Conservation (phyloP, 768 basidiomycete species). For the Leccinum truebloodii region DNA sequence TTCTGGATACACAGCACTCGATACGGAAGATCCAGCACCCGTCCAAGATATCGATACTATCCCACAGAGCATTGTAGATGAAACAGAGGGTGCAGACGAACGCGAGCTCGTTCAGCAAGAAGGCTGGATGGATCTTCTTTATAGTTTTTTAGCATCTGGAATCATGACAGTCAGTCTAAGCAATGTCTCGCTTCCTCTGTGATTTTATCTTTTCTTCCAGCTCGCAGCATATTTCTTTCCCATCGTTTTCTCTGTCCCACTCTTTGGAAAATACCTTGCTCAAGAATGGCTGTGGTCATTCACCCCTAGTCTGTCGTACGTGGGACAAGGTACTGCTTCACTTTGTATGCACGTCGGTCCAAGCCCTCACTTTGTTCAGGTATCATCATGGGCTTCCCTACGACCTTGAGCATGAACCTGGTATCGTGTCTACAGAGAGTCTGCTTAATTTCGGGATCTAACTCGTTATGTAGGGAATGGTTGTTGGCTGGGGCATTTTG, state of each 20-base stretch:
- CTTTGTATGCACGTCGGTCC: neutral
- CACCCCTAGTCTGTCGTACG: conserved; percentile 87
- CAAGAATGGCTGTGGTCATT: conserved; percentile 92
- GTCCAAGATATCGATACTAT: conserved; percentile 5
- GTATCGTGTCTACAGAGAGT: conserved; percentile 41
- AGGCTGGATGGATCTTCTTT: conserved; percentile 76
- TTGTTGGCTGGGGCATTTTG: conserved; percentile 95
- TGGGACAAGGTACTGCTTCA: conserved; percentile 71
- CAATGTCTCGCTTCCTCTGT: neutral
- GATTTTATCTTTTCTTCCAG: conserved; percentile 39
- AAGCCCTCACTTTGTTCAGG: conserved; percentile 43
- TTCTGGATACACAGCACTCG: conserved; percentile 50
- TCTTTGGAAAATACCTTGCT: conserved; percentile 84
- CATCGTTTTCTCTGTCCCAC: conserved; percentile 79
- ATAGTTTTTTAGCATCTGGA: conserved; percentile 79
- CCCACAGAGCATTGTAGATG: conserved; percentile 29
- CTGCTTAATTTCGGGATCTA: conserved; percentile 2
- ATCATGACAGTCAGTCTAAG: conserved; percentile 65
- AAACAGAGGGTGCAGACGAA: conserved; percentile 33
- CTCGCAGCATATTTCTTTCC: conserved; percentile 89
- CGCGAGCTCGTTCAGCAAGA: conserved; percentile 55
- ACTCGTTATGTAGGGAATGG: conserved; percentile 68
- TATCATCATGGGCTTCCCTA: conserved; percentile 97
- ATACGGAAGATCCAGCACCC: conserved; percentile 35
- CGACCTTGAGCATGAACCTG: conserved; percentile 90